Evolutionary conservation across 2,329 filamentous ascomycete genomes (phyloP), one percentile per base, ranked within the genome.

Genomic region (Dactylellina cionopaga): DNA sequence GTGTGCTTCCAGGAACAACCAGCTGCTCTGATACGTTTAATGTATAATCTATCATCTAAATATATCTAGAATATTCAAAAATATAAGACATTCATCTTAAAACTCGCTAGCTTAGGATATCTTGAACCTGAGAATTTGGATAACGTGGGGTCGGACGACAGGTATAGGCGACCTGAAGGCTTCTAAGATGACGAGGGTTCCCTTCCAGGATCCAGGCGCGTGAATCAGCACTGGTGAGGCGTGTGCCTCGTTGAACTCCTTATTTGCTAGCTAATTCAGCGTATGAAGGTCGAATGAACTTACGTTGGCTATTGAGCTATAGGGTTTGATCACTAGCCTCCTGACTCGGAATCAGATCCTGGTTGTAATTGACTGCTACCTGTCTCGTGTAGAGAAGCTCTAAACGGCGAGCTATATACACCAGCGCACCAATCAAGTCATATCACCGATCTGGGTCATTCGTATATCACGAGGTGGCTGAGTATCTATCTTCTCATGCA

Each of bases 401-500:
- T 43, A 49, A 29, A 51, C 5, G 62, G 62, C 56, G 51, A 43
- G 29, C 10, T 35, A 55, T 47, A 49, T 33, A 66, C 19, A 17
- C 33, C 25, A 31, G 17, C 41, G 62, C 17, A 66, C 58, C 43
- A 55, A 66, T 43, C 33, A 31, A 24, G 52, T 47, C 43, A 58
- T 49, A 58, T 51, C 52, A 51, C 62, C 49, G 51, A 25, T 58
- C 43, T 51, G 41, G 22, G 46, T 64, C 59, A 64, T 44, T 24
- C 27, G 41, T 33, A 58, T 66, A 43, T 47, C 62, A 66, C 62
- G 62, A 43, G 43, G 62, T 66, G 62, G 62, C 62, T 66, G 31
- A 66, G 62, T 51, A 33, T 25, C 5, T 25, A 49, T 24, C 33
- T 39, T 43, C 7, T 29, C 22, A 47, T 55, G 39, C n/a, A n/a